These are phyloP conservation scores for Dendryphion nanum DNA, from an alignment of 2,329 filamentous ascomycete genomes.

Conservation along the genomic window DNA sequence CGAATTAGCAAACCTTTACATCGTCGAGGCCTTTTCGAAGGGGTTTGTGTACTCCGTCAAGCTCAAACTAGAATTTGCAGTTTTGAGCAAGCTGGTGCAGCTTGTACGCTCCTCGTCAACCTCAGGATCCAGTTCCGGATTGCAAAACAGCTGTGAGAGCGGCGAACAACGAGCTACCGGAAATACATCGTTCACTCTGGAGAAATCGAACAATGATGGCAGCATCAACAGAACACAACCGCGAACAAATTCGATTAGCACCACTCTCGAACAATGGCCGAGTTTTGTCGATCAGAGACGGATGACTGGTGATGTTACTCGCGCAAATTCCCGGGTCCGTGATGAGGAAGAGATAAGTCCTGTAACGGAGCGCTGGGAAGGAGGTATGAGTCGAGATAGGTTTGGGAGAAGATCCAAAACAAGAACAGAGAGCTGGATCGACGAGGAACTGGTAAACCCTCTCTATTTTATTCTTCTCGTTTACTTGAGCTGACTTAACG, in stretches of 20 bases:
- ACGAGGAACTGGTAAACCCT: slow-evolving; percentile 27
- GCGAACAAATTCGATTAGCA: too few species aligned
- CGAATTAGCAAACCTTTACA: slow-evolving; percentile 32
- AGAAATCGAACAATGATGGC: too few species aligned
- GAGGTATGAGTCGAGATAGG: slow-evolving; percentile 9
- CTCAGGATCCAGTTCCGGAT: too few species aligned
- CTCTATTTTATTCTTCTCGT: neutral
- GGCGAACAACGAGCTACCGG: too few species aligned
- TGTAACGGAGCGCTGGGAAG: too few species aligned
- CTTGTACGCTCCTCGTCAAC: slow-evolving; percentile 18
- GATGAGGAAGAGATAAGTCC: too few species aligned
- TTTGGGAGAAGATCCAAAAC: slow-evolving; percentile 19
- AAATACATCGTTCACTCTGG: too few species aligned
- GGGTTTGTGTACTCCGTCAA: slow-evolving; percentile 47
- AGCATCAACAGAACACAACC: too few species aligned
- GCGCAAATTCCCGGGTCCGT: slow-evolving; percentile 16
- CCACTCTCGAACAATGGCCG: too few species aligned
- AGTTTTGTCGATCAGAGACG: slow-evolving; percentile 29
- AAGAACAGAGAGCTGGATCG: slow-evolving; percentile 31
- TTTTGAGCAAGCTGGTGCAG: slow-evolving; percentile 49
- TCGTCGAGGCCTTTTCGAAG: slow-evolving; percentile 40
- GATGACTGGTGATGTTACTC: slow-evolving; percentile 20
- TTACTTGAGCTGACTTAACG: too few species aligned
- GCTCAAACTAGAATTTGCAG: slow-evolving; percentile 56
- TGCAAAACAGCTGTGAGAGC: too few species aligned